A percentile compares a stretch with the other conserved stretches of the same genome.
phyloP scores from a whole-genome alignment of 1,139 yeast genomes.

The Kurtzmaniella quercitrusa region DNA sequence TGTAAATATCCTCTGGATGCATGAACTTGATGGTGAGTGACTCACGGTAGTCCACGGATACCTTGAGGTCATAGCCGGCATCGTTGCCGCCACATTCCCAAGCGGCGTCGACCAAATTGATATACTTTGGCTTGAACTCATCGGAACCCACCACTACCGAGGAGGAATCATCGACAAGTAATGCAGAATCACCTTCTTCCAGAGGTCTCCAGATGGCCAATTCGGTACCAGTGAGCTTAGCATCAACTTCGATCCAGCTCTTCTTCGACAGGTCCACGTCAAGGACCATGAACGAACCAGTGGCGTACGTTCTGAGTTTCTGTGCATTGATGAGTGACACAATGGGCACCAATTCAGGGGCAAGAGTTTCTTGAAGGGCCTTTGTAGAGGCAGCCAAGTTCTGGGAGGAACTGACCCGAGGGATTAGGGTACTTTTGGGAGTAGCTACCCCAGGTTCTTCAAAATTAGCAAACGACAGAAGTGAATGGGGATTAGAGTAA shows the following conservation, averaged over 20 bases:
- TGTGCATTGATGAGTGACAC: slow-evolving; percentile 42
- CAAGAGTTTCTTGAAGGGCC: slow-evolving; percentile 23
- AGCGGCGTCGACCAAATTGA: slow-evolving; percentile 46
- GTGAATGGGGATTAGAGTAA: slow-evolving; percentile 18
- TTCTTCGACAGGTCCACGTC: slow-evolving; percentile 15
- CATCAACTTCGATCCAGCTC: slow-evolving; percentile 37
- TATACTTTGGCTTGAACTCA: slow-evolving; percentile 42
- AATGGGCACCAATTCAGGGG: slow-evolving; percentile 38
- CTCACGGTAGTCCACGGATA: slow-evolving; percentile 38
- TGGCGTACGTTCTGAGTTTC: slow-evolving; percentile 33
- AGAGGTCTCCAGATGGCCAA: slow-evolving; percentile 45
- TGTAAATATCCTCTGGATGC: slow-evolving; percentile 26
- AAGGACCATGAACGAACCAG: slow-evolving; percentile 28
- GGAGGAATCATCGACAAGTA: background rate
- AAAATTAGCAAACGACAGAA: slow-evolving; percentile 8
- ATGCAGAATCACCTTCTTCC: slow-evolving; percentile 14
- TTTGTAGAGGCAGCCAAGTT: slow-evolving; percentile 18
- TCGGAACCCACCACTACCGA: slow-evolving; percentile 18
- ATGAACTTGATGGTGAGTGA: slow-evolving; percentile 30
- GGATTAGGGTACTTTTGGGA: background rate
- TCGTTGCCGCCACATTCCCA: slow-evolving; percentile 17
- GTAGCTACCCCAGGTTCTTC: slow-evolving; percentile 10
- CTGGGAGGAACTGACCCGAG: slow-evolving; percentile 4
- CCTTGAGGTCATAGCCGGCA: slow-evolving; percentile 22
- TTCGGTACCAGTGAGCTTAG: slow-evolving; percentile 49